phyloP scores from a whole-genome alignment of 305 asterid genomes.

The Fraxinus platypoda region DNA sequence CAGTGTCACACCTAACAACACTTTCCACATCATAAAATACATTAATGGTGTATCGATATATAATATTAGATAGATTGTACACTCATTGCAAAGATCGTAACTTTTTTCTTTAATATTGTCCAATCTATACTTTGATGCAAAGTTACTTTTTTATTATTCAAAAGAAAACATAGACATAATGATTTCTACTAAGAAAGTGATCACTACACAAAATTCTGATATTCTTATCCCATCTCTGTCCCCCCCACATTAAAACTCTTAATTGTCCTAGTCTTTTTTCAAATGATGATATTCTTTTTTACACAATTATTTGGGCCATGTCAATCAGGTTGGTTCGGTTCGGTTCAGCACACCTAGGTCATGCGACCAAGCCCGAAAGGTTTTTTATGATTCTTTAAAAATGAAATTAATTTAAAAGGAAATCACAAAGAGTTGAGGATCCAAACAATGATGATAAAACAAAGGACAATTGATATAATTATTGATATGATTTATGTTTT shows the following conservation, averaged over 20 bases:
- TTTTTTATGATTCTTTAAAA: background rate
- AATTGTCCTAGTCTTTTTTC: conserved; percentile 55
- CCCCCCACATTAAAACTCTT: conserved; percentile 44
- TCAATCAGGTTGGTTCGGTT: background rate
- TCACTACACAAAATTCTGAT: conserved; percentile 32
- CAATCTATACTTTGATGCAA: conserved; percentile 13
- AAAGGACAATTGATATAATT: conserved; percentile 32
- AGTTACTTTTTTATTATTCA: conserved; percentile 37
- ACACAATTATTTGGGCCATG: background rate
- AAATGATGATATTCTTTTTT: conserved; percentile 42
- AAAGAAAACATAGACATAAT: conserved; percentile 59
- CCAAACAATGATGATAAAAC: background rate
- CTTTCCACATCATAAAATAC: background rate
- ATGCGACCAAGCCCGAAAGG: background rate
- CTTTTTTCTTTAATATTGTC: background rate
- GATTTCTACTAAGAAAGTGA: conserved; percentile 56
- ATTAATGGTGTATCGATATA: background rate
- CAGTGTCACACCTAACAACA: background rate
- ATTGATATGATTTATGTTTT: conserved; percentile 37
- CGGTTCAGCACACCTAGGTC: background rate
- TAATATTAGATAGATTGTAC: background rate
- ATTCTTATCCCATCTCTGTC: conserved; percentile 48
- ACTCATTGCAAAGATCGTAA: background rate
- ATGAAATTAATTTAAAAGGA: background rate
- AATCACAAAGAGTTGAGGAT: background rate